These are phyloP conservation scores for Lathyrus tuberosus DNA, from an alignment of 306 rosid genomes.

Conservation along the genomic window DNA sequence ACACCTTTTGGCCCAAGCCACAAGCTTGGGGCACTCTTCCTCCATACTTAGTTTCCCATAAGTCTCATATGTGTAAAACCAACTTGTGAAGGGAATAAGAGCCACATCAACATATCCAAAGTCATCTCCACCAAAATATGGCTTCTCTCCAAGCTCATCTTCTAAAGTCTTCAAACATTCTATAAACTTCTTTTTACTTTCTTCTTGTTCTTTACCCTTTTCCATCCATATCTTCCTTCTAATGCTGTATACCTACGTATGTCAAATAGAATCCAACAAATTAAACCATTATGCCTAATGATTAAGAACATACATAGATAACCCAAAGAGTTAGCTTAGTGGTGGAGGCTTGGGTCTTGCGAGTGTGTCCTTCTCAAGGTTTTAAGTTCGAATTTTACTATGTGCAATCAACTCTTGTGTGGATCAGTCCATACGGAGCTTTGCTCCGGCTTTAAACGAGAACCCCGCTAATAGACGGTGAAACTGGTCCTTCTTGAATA, in stretches of 20 bases:
- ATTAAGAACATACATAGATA: too few relatives aligned
- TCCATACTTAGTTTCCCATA: constrained; percentile 48
- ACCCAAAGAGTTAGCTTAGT: too few relatives aligned
- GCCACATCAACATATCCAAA: constrained; percentile 61
- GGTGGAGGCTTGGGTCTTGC: too few relatives aligned
- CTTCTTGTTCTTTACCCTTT: constrained; percentile 57
- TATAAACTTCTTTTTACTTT: constrained; percentile 44
- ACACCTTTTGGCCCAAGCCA: constrained; percentile 61
- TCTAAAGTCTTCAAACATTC: constrained; percentile 47
- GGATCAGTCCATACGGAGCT: too few relatives aligned
- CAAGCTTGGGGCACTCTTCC: constrained; percentile 54
- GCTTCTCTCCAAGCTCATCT: constrained; percentile 48
- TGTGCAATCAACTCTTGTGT: too few relatives aligned
- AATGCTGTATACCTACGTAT: constrained; percentile 43
- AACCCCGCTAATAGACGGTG: too few relatives aligned
- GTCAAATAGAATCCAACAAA: constrained; percentile 1
- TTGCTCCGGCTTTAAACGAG: too few relatives aligned
- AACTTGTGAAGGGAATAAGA: constrained; percentile 55
- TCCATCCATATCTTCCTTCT: constrained; percentile 43
- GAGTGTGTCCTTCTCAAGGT: too few relatives aligned
- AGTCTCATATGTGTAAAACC: constrained; percentile 56
- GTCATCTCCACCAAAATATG: constrained; percentile 52
- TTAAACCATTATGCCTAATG: background rate
- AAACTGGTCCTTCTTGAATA: too few relatives aligned
- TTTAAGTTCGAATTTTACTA: too few relatives aligned